Base-by-base conservation (phyloP, 169 alveolate genomes). In the Eimeria necatrix region DNA sequence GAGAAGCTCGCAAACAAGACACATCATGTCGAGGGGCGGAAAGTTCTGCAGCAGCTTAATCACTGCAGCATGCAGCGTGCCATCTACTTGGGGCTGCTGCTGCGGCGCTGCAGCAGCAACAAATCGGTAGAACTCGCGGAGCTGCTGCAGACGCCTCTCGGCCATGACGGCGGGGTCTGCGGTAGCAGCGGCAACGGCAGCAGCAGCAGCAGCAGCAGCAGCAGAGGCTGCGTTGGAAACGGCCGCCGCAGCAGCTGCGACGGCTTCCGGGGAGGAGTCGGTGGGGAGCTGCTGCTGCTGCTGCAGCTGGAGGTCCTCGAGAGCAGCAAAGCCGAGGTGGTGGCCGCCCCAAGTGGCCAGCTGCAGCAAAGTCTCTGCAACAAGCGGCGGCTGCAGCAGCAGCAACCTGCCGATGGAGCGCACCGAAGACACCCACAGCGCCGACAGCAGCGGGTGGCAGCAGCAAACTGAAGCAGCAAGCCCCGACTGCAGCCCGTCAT, bases 331-430 rank as follows among this genome's bases (percentile, higher is more conserved):
- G 48, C 94, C 94, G 26, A 88, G 85, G 32, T 88, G 94, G 86
- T 88, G 94, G 10, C 94, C 94, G 22, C 94, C 94, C 94, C 94
- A 88, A 46, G 94, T 88, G 48, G 94, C 24, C 16, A 88, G 86
- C 94, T 88, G 94, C 64, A 88, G 94, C 52, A 88, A 24, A 73
- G 85, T 53, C 59, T 88, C 94, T 5, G 94, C 64, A 59, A 64
- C 74, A 41, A 88, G 94, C 56, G 74, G 59, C 22, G 94, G 94
- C 84, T 88, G 80, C 41, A 88, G 86, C 22, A 78, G 94, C 76
- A 88, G 94, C 56, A 88, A 78, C 51, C 71, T 52, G 70, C 32
- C 24, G n/a, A 70, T 22, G 48, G 86, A 61, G 41, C 76, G 70
- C 51, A 88, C 74, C 0, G 94, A 61, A n/a, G 70, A 84, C 4